Base-by-base conservation (phyloP, 495 filamentous ascomycete genomes). In the Aspergillus indologenus region DNA sequence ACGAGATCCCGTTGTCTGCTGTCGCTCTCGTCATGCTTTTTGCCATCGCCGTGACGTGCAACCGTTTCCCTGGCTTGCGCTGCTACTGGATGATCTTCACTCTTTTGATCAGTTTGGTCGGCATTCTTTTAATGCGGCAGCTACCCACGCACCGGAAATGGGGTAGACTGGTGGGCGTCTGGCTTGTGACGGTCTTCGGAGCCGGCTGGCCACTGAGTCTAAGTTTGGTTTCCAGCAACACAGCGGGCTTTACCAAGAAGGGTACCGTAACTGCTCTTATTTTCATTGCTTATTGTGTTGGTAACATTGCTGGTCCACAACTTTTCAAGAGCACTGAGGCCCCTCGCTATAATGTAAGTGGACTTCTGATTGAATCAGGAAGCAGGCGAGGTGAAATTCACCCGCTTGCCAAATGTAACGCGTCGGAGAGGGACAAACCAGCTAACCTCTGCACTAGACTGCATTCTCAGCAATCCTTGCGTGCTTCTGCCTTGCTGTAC, bases 161-260 rank as follows among this genome's bases (percentile, higher is more conserved):
- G 1, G 83, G 81, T 1, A 71, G 80, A 20, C 72, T 86, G 59
- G 75, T 72, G 0, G 83, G 83, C 0, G 80, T 85, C 57, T 87
- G 83, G 54, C 56, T 86, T 1, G 79, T 77, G 3, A 68, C 78
- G 26, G 75, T 80, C 3, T 73, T 71, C 48, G 74, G 83, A 7
- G 81, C 78, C 29, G 81, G 80, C 12, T 84, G 85, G 55, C 84
- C 85, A 0, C 75, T 82, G 5, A 67, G 83, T 0, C 68, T 87
- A 5, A 79, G 78, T 43, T 62, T 86, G 20, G 82, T 87, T 47
- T 76, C 73, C 2, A 81, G 78, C 14, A 87, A 89, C 54, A 77
- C 87, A 0, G 83, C 83, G 4, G 85, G 85, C 5, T 86, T 85
- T 66, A 87, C 86, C 8, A 89, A 89, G 67, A 86, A 86, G 54